Percentiles rank a stretch among this genome's conserved stretches.
phyloP scores from a whole-genome alignment of 2,329 filamentous ascomycete genomes.

The Fusarium proliferatum region DNA sequence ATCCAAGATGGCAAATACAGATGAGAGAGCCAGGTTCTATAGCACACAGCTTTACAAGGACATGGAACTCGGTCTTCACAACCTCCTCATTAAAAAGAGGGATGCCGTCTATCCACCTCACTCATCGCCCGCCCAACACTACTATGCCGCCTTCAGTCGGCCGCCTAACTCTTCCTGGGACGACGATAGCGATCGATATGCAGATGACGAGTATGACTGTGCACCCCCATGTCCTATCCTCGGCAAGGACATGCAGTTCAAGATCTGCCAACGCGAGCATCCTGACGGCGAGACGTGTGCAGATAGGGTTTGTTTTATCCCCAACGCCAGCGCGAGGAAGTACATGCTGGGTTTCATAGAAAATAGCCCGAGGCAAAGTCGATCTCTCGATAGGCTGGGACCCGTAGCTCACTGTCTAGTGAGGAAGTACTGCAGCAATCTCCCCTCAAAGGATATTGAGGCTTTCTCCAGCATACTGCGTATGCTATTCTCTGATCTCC shows the following conservation, averaged over 20 bases:
- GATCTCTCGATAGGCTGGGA: fast-evolving
- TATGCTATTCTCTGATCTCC: neutral
- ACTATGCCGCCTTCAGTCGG: neutral
- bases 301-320: constrained; percentile 9
- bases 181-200: neutral
- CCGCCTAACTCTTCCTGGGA: neutral
- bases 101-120: neutral
- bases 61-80: constrained; percentile 9
- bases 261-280: neutral
- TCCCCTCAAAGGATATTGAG: neutral
- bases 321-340: neutral
- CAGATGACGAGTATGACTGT: neutral
- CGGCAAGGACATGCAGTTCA: neutral
- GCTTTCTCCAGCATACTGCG: neutral
- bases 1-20: neutral
- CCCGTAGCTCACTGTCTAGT: neutral
- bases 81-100: neutral
- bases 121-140: neutral
- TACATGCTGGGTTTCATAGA: constrained; percentile 1
- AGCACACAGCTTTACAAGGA: constrained; percentile 6
- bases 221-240: neutral
- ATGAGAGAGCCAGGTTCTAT: neutral
- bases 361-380: neutral
- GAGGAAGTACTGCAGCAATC: neutral
- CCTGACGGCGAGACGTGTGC: neutral